Conservation (phyloP, 179 eudicot genomes). For the Heliamphora pulchella region DNA sequence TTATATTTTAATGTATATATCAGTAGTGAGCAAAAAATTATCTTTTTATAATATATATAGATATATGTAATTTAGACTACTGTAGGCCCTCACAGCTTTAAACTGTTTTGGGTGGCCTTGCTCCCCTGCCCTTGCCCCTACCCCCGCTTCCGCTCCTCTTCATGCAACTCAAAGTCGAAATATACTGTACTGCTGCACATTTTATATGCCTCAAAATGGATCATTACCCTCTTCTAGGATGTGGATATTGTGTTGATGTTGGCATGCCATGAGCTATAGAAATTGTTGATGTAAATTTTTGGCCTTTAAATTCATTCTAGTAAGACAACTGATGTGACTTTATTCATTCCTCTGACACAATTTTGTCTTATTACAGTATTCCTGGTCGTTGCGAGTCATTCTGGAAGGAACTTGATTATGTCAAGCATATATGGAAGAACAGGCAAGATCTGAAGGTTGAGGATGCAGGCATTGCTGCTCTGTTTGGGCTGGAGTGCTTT, state of each 20-base stretch:
- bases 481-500: conserved; percentile 46
- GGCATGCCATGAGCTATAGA: not conserved
- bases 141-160: too few species aligned
- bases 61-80: too few species aligned
- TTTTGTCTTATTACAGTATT: too few species aligned
- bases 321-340: too few species aligned
- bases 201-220: not conserved
- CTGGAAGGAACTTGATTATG: conserved; percentile 35
- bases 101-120: too few species aligned
- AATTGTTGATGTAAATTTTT: not conserved
- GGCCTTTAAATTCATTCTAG: too few species aligned
- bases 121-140: too few species aligned
- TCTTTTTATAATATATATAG: too few species aligned
- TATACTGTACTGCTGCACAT: not conserved
- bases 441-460: conserved; percentile 41
- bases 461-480: conserved; percentile 36
- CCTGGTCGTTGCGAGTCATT: conserved; percentile 33
- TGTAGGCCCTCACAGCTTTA: too few species aligned
- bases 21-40: too few species aligned
- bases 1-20: too few species aligned
- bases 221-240: not conserved
- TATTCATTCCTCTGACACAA: too few species aligned
- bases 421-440: conserved; percentile 38
- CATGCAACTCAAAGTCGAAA: not conserved
- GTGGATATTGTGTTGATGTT: not conserved